Evolutionary conservation across 352 stramenopile species (phyloP), one percentile per base, ranked within the genome.

Genomic region (Phytophthora rubi): DNA sequence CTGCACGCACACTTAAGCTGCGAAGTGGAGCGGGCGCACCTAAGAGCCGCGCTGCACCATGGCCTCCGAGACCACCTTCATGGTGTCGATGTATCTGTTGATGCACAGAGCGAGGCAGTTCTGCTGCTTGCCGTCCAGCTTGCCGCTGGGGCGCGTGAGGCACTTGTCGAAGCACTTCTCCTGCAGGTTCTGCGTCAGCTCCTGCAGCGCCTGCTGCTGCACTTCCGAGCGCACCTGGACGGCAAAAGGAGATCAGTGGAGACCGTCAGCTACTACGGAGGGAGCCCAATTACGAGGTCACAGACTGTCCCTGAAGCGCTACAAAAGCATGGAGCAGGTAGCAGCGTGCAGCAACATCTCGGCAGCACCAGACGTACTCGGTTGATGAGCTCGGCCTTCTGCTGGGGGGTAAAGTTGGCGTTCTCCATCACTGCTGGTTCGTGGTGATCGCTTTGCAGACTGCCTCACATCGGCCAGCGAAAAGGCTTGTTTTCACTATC

Each of bases 151-250:
- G 59, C 76, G 84, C 47, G 87, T 81, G 72, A 97, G 83, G 81
- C 90, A 97, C 77, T 96, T 94, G 79, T 97, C 88, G 66, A 97
- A 97, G 73, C 90, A 97, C 71, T 97, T 97, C 60, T 95, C 86
- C 77, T 95, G 88, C 53, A 97, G 64, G 67, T 87, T 94, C 77
- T 92, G 84, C 56, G 88, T 95, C 70, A 97, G 71, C 67, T 95
- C 88, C 76, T 96, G 85, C 39, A 95, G 75, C 59, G 86, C 86
- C 71, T 94, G 86, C 65, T 88, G 75, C 75, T 95, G 84, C 33
- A 96, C 83, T 75, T 97, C 88, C 61, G 85, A 88, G 71, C 88
- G 88, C 23, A 95, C 79, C 86, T 95, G 67, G 7, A 62, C 21
- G 28, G 45, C 45, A 10, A 52, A 59, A 12, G 21, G n/a, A 65